A percentile compares a stretch with the other conserved stretches of the same genome.
Conservation (phyloP, 768 basidiomycete species). For the Podaxis sp. region DNA sequence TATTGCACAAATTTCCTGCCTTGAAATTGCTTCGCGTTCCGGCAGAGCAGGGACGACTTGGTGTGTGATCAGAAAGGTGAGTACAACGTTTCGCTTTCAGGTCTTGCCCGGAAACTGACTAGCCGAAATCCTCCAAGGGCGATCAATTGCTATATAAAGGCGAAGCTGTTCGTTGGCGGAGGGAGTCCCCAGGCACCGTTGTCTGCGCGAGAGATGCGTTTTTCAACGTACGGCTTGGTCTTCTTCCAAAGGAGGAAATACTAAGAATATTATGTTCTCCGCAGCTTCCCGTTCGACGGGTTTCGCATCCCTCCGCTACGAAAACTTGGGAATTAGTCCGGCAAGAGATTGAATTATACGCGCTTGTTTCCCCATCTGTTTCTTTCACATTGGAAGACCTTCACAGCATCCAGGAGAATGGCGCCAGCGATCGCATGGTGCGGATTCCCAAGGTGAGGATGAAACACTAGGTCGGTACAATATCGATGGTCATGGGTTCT, state of each 20-base stretch:
- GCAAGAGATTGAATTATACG: conserved; percentile 67
- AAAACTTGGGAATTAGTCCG: conserved; percentile 65
- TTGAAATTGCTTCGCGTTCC: conserved; percentile 84
- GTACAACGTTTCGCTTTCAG: not conserved
- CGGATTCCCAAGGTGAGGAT: conserved; percentile 62
- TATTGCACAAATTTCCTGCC: conserved; percentile 67
- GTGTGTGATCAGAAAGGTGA: conserved; percentile 77
- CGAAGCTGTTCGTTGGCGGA: conserved; percentile 68
- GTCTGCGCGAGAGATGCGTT: conserved; percentile 88
- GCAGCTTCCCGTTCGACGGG: conserved; percentile 78
- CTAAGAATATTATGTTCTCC: conserved; percentile 8
- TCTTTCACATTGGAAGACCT: conserved; percentile 64
- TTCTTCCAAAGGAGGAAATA: not conserved
- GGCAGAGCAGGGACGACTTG: conserved; percentile 56
- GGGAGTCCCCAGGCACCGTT: conserved; percentile 71
- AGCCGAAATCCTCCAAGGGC: conserved; percentile 36
- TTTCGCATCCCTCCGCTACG: conserved; percentile 56
- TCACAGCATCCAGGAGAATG: conserved; percentile 29
- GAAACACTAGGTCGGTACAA: not conserved
- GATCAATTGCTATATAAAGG: conserved; percentile 67
- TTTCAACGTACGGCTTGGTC: conserved; percentile 57
- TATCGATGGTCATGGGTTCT: not conserved
- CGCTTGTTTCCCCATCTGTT: conserved; percentile 68
- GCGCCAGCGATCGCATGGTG: conserved; percentile 42
- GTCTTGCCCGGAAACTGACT: not conserved